Conservation (phyloP, 768 basidiomycete genomes). For the Lactarius hengduanensis region DNA sequence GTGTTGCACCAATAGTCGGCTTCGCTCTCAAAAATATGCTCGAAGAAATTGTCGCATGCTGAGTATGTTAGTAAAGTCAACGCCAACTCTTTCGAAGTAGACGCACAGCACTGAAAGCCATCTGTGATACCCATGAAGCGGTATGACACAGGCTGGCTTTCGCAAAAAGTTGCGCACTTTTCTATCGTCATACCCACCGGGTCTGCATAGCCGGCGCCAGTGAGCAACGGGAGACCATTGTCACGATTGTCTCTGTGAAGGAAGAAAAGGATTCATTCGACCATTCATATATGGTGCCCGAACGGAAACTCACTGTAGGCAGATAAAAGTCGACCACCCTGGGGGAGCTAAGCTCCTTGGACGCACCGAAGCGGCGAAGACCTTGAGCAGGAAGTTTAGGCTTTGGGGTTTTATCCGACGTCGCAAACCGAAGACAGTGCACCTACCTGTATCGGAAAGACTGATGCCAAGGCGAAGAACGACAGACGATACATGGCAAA, state of each 20-base stretch:
- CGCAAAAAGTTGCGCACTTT: slow-evolving; percentile 45
- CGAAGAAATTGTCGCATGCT: slow-evolving; percentile 31
- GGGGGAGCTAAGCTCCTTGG: neutral
- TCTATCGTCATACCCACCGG: slow-evolving; percentile 60
- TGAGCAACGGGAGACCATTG: slow-evolving; percentile 40
- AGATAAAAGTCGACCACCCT: neutral
- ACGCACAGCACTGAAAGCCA: slow-evolving; percentile 55
- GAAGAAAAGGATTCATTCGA: neutral
- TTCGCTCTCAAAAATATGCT: slow-evolving; percentile 47
- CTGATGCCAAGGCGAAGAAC: neutral
- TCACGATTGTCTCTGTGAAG: neutral
- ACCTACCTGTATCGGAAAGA: neutral
- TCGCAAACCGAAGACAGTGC: neutral
- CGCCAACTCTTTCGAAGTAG: neutral
- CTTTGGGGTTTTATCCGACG: neutral
- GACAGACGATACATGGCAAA: neutral
- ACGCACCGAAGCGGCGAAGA: neutral
- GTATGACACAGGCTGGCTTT: slow-evolving; percentile 38
- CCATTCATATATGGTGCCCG: neutral
- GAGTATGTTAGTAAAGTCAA: too few relatives aligned
- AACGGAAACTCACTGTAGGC: neutral
- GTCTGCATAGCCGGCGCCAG: slow-evolving; percentile 45
- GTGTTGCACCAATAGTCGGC: slow-evolving; percentile 49
- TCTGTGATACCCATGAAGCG: slow-evolving; percentile 70
- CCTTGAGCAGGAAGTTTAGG: neutral